Base-by-base conservation (phyloP, 148 eudicot species). In the Vaccinium vitisidaea region DNA sequence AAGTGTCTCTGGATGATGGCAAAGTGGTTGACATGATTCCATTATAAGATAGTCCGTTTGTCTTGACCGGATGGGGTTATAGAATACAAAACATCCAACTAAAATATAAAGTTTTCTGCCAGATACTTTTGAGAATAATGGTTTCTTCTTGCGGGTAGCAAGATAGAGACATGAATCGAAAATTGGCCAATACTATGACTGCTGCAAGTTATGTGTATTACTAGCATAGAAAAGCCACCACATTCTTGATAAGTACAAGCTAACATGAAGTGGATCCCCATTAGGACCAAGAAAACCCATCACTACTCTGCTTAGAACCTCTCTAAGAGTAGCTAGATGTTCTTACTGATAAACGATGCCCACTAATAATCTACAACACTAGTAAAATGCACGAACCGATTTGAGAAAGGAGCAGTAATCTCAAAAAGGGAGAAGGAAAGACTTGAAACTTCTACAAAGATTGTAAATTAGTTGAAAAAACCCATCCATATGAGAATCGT, bases 11-110 rank as follows among this genome's bases (percentile, higher is more conserved):
- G 46, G 49, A 69, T 52, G 73, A 59, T 21, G 80, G 16, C 81
- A 25, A 46, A 71, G n/a, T 83, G 52, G 43, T 75, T 78, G 53
- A 61, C 80, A 86, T 88, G 55, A 73, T 86, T 86, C 90, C 88
- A 84, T 86, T 86, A 84, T 6, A 79, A 88, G 85, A 80, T 86
- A 82, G 88, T 86, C 82, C 81, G 88, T 88, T 84, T 82, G 86
- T 86, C 85, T 79, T 88, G 83, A 46, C 84, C 23, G 82, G 53
- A 55, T 5, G 30, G 75, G 27, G 65, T 79, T 75, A n/a, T 86
- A 77, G 82, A 77, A 82, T 65, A 63, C 7, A 61, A 30, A 69
- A 54, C 15, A 56, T 80, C 80, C 80, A 36, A 27, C 27, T 61
- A 10, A 55, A 80, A 32, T 54, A 55, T 14, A n/a, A 39, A 49